These are phyloP conservation scores for Ceratocystis huliohia DNA, from an alignment of 2,329 filamentous ascomycete genomes.

Conservation along the genomic window DNA sequence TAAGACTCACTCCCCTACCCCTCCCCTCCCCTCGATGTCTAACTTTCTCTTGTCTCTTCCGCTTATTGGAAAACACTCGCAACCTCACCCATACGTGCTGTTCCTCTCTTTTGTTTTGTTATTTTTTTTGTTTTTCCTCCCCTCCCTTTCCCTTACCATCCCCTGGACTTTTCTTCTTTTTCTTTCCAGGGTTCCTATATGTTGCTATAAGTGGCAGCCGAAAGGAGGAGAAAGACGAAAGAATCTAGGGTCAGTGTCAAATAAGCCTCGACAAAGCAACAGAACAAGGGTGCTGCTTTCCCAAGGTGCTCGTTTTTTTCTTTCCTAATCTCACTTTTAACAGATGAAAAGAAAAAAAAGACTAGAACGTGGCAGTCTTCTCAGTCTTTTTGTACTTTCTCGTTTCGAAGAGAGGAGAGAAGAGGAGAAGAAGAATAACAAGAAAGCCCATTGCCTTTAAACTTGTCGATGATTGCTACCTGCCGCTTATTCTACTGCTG, in stretches of 20 bases:
- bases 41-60: neutral
- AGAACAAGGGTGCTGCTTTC: neutral
- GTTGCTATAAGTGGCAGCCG: conserved; percentile 13
- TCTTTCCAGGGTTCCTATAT: neutral
- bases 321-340: neutral
- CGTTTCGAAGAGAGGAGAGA: neutral
- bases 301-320: neutral
- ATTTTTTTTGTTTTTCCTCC: neutral
- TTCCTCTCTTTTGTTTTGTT: neutral
- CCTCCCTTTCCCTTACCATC: neutral
- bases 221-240: conserved; percentile 1
- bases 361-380: neutral
- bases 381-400: neutral
- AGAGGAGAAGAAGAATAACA: neutral
- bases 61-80: neutral
- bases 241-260: conserved; percentile 7
- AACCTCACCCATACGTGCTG: neutral
- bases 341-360: neutral
- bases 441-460: neutral
- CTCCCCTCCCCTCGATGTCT: neutral
- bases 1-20: neutral
- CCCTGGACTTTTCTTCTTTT: neutral
- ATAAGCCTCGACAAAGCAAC: neutral
- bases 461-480: neutral
- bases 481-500: neutral